A percentile compares a stretch with the other conserved stretches of the same genome.
phyloP scores from a whole-genome alignment of 768 basidiomycete species.

The Coprinellus aureogranulatus region DNA sequence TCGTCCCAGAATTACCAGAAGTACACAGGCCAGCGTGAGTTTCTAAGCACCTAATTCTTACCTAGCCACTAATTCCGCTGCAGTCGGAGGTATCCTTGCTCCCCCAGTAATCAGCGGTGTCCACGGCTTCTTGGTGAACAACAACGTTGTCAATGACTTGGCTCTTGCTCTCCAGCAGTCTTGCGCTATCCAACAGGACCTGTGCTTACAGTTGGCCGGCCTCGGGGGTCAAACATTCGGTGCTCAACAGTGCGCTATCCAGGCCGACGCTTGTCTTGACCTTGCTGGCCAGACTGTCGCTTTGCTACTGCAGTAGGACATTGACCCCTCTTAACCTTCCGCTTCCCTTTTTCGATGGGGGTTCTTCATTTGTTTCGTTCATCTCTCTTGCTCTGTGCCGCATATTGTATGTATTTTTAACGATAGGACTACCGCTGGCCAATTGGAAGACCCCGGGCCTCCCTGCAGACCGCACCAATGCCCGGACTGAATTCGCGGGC shows the following conservation, averaged over 20 bases:
- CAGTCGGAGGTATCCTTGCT: conserved; percentile 16
- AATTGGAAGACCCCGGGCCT: too few species aligned
- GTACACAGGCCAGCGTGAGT: too few species aligned
- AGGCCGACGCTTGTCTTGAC: conserved; percentile 32
- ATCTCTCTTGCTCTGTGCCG: too few species aligned
- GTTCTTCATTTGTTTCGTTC: not conserved
- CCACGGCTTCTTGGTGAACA: conserved; percentile 46
- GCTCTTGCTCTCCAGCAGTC: conserved; percentile 52
- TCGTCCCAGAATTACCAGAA: too few species aligned
- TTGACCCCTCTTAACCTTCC: not conserved
- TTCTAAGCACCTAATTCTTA: too few species aligned
- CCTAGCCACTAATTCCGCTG: too few species aligned
- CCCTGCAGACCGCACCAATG: too few species aligned
- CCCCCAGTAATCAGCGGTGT: conserved; percentile 46
- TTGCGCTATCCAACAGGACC: conserved; percentile 58
- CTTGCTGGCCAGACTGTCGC: conserved; percentile 12
- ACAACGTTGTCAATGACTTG: conserved; percentile 45
- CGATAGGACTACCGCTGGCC: too few species aligned
- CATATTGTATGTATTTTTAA: too few species aligned
- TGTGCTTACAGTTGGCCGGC: too few species aligned
- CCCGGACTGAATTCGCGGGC: too few species aligned
- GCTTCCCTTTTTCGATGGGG: not conserved
- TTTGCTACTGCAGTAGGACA: not conserved
- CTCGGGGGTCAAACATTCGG: too few species aligned
- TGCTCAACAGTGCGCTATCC: conserved; percentile 30